A percentile compares a stretch with the other conserved stretches of the same genome.
phyloP scores from a whole-genome alignment of 441 rosid species.

The Syzygium malaccense region DNA sequence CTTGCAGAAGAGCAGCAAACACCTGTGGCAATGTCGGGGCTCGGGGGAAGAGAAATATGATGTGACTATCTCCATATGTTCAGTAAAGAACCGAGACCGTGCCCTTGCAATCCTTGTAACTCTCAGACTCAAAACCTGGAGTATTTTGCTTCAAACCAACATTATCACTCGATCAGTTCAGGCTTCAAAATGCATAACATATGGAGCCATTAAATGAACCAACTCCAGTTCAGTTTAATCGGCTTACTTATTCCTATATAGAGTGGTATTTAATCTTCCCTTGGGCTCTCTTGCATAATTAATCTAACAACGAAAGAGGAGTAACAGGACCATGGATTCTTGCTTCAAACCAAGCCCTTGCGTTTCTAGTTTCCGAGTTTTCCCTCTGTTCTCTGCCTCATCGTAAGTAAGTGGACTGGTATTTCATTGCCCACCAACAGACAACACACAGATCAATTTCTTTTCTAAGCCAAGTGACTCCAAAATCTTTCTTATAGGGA shows the following conservation, averaged over 20 bases:
- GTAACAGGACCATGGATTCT: background rate
- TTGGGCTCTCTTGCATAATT: background rate
- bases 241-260: background rate
- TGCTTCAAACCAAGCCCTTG: background rate
- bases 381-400: too few relatives aligned
- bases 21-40: background rate
- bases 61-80: background rate
- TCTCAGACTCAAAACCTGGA: background rate
- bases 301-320: background rate
- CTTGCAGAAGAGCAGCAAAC: background rate
- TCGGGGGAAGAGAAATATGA: background rate
- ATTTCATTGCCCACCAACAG: background rate
- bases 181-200: too few relatives aligned
- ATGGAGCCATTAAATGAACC: background rate
- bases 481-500: background rate
- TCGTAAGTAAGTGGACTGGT: background rate
- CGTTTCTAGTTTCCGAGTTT: background rate
- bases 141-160: background rate
- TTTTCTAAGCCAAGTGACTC: background rate
- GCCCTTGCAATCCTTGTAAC: background rate
- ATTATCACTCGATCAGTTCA: too few relatives aligned
- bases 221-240: background rate
- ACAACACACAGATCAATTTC: background rate
- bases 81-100: background rate
- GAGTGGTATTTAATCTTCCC: background rate